Conservation (phyloP, 1,284 basidiomycete genomes). For the Neolentinus lepideus region DNA sequence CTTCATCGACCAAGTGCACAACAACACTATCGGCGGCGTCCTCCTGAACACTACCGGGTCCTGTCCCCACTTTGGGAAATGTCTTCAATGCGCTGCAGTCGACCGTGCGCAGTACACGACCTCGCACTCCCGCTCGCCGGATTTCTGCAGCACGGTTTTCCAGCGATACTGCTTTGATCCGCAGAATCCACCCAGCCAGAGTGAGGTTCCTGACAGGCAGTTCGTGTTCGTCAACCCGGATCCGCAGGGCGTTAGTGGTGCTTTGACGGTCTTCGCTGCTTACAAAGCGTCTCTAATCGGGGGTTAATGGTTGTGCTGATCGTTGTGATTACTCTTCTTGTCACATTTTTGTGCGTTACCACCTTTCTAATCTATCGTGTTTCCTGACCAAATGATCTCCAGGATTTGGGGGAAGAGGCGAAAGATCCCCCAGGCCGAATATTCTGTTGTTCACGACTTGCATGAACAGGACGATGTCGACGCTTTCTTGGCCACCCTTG, state of each 20-base stretch:
- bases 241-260: slow-evolving; percentile 31
- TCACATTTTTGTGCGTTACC: slow-evolving; percentile 30
- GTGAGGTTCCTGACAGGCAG: slow-evolving; percentile 35
- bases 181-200: slow-evolving; percentile 32
- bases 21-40: slow-evolving; percentile 49
- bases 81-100: slow-evolving; percentile 46
- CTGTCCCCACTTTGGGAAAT: slow-evolving; percentile 45
- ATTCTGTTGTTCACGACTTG: neutral
- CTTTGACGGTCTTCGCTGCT: slow-evolving; percentile 29
- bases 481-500: neutral
- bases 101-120: slow-evolving; percentile 41
- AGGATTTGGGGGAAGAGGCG: slow-evolving; percentile 30
- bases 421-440: slow-evolving; percentile 9
- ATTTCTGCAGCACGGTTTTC: slow-evolving; percentile 41
- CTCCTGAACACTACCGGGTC: slow-evolving; percentile 37
- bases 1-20: slow-evolving; percentile 47
- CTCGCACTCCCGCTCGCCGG: slow-evolving; percentile 28
- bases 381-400: neutral
- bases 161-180: slow-evolving; percentile 49
- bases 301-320: slow-evolving; percentile 30
- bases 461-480: slow-evolving; percentile 1
- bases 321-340: slow-evolving; percentile 27
- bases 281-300: slow-evolving; percentile 37
- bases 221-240: slow-evolving; percentile 42
- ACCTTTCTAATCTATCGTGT: slow-evolving; percentile 6